Percentiles rank a stretch among this genome's conserved stretches.
These are phyloP conservation scores for Blakeslea trispora DNA, from an alignment of 371 early-diverging fungal species.

Conservation along the genomic window DNA sequence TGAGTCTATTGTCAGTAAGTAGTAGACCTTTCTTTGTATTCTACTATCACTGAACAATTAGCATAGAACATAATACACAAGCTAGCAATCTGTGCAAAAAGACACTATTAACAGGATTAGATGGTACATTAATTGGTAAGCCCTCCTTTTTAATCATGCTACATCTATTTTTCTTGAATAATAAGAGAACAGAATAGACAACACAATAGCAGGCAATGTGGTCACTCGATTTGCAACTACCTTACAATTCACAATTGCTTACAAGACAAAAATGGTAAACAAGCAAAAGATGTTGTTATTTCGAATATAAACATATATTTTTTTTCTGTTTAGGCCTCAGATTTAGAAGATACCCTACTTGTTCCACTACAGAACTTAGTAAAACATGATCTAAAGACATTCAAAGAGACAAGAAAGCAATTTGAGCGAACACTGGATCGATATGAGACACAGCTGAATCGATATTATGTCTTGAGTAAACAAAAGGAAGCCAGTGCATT, in stretches of 20 bases:
- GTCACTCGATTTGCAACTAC: conserved; percentile 45
- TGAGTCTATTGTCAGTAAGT: conserved; percentile 52
- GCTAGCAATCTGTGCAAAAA: conserved; percentile 37
- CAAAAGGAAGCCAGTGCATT: conserved; percentile 68
- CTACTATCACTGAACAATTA: too few species aligned
- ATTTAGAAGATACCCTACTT: conserved; percentile 54
- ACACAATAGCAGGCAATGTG: conserved; percentile 37
- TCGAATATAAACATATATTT: conserved; percentile 31
- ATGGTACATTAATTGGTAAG: conserved; percentile 42
- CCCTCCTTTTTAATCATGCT: background rate
- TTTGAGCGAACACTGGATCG: conserved; percentile 62
- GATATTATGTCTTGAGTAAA: conserved; percentile 60
- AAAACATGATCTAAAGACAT: conserved; percentile 59
- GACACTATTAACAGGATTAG: conserved; percentile 31
- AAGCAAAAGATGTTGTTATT: too few species aligned
- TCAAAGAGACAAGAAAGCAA: conserved; percentile 51
- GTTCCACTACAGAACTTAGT: conserved; percentile 59
- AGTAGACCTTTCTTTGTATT: conserved; percentile 24
- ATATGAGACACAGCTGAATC: conserved; percentile 65
- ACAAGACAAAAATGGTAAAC: conserved; percentile 54
- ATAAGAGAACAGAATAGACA: conserved; percentile 21
- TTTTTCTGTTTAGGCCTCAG: conserved; percentile 43
- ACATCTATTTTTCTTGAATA: too few species aligned
- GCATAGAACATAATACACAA: conserved; percentile 8
- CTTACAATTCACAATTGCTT: conserved; percentile 48